A percentile compares a stretch with the other conserved stretches of the same genome.
Conservation (phyloP, 768 basidiomycete species). For the Lactarius hengduanensis region DNA sequence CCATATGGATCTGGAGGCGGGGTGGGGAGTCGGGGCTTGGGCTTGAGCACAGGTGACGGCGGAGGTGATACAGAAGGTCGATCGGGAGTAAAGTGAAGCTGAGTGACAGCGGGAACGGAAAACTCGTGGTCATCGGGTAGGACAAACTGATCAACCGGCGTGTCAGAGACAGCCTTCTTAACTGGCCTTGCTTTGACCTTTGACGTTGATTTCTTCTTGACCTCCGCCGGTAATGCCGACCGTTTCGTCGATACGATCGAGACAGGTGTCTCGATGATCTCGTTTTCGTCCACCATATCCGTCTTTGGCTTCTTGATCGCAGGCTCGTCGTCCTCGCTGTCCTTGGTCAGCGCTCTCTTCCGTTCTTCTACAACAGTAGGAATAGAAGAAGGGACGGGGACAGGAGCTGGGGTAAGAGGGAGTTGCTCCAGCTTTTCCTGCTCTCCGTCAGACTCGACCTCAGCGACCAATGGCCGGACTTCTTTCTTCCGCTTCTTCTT, state of each 20-base stretch:
- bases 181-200: slow-evolving; percentile 43
- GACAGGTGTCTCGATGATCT: slow-evolving; percentile 24
- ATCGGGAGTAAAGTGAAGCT: slow-evolving; percentile 47
- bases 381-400: slow-evolving; percentile 27
- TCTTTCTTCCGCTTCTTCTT: slow-evolving; percentile 62
- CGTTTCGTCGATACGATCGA: slow-evolving; percentile 19
- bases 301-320: slow-evolving; percentile 44
- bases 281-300: slow-evolving; percentile 22
- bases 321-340: slow-evolving; percentile 41
- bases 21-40: slow-evolving; percentile 42
- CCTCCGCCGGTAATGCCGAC: slow-evolving; percentile 27
- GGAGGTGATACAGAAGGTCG: slow-evolving; percentile 51
- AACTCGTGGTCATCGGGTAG: slow-evolving; percentile 50
- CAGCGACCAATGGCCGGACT: slow-evolving; percentile 39
- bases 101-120: slow-evolving; percentile 48
- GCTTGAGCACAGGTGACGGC: slow-evolving; percentile 42
- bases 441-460: slow-evolving; percentile 64
- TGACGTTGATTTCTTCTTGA: slow-evolving; percentile 41
- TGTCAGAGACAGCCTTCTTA: slow-evolving; percentile 26
- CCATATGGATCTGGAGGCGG: slow-evolving; percentile 54
- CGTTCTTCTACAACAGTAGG: slow-evolving; percentile 28
- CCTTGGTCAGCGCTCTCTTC: slow-evolving; percentile 35
- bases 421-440: slow-evolving; percentile 32
- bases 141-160: slow-evolving; percentile 48
- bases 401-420: slow-evolving; percentile 32